Evolutionary conservation across 257 asterid genomes (phyloP), one percentile per base, ranked within the genome.

Genomic region (Capsicum chinense): DNA sequence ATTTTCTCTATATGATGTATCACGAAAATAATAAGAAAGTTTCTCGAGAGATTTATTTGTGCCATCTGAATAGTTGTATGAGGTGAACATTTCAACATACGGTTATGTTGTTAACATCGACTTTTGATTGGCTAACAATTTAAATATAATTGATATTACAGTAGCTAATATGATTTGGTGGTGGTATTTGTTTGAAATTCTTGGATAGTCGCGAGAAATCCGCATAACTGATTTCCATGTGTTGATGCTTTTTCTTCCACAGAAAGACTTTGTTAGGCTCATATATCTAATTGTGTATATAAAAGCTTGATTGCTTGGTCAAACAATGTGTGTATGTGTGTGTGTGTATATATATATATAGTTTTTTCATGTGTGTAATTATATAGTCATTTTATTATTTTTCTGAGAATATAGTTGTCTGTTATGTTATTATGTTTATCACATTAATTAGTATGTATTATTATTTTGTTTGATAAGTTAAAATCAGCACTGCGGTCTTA

Each of bases 391-490:
- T 76, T 76, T 52, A 76, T 76, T 76, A 5, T 12, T 48, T 66
- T 12, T 67, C 71, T 67, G 74, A 67, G 78, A 12, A 73, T 73
- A 73, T 73, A 76, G 63, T 76, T 76, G 52, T 52, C 58, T 76
- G 48, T 52, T 76, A 21, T 48, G 15, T 52, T 76, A 12, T 76
- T 74, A 21, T 12, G 14, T 76, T 21, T 21, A 76, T 16, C n/a
- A 76, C 63, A 52, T 76, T 76, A 76, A 52, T 26, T 52, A 76
- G 81, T 52, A 52, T 76, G 47, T 13, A 12, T 13, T 52, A 21
- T 76, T 76, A 21, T 52, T 52, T 13, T 76, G 63, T 76, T 14
- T 21, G 62, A 76, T 76, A 21, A 76, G 14, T 52, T 74, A 21
- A 21, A 21, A 74, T 52, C 47, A 76, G 63, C 63, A 14, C 26